Evolutionary conservation across 208 protist species (phyloP), one percentile per base, ranked within the genome.

Genomic region (Paratrypanosoma confusum): DNA sequence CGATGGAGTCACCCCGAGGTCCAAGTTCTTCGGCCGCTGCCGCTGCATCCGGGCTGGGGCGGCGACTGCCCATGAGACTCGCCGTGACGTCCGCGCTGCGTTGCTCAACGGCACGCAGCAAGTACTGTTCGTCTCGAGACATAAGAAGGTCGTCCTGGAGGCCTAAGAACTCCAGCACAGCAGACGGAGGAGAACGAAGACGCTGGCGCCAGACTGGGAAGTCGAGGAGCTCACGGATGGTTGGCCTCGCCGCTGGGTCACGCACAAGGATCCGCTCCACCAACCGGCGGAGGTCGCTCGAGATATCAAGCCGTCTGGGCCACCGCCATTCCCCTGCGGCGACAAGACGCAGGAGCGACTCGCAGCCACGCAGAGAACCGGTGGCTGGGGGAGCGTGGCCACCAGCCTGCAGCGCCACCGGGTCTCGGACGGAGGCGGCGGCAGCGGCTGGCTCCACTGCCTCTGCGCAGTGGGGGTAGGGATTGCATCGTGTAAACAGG

Each of bases 401-500:
- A 34, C 18, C 41, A n/a, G 33, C 18, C 44, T 16, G 14, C 26
- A 10, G 16, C 39, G 11, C 16, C 24, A 21, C 27, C 23, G 47
- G 10, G 35, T 5, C 7, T 39, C 35, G 35, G 7, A 11, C 11
- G 35, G 22, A 5, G 14, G 23, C 21, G 53, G 22, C 1, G 34
- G 32, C 5, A 42, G n/a, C 20, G 40, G 29, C 13, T 22, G 8
- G 24, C 27, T 25, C 13, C 29, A n/a, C 5, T 22, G 46, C 22
- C 29, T 13, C 44, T 1, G 23, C 29, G n/a, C n/a, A n/a, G 25
- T 39, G 24, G 2, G 76, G 66, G 53, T 93, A 93, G 7, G 81
- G 80, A 38, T 82, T 90, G 25, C 78, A 65, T 56, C 82, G 81
- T 13, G 81, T 90, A 34, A 93, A 88, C 39, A 93, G 85, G 34